Conservation (phyloP, 805 yeast species). For the Yarrowia sp. region DNA sequence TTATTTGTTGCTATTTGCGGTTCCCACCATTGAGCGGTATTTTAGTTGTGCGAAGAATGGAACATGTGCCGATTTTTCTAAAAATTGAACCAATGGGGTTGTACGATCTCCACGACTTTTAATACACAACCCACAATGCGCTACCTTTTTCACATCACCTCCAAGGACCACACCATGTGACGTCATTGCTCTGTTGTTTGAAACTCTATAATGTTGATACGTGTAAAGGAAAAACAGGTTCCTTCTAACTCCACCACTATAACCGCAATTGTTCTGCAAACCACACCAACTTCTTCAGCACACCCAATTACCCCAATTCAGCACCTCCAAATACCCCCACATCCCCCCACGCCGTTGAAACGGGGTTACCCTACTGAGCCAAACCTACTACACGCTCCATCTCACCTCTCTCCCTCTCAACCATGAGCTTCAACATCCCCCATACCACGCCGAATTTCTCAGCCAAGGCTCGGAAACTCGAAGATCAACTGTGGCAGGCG, state of each 20-base stretch:
- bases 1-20: too few species aligned
- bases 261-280: too few species aligned
- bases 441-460: slow-evolving; percentile 28
- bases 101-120: too few species aligned
- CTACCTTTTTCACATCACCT: neutral
- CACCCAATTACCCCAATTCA: neutral
- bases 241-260: neutral
- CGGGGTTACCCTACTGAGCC: slow-evolving; percentile 2
- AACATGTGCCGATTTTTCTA: too few species aligned
- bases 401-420: neutral
- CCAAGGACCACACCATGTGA: too few species aligned
- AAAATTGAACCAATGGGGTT: too few species aligned
- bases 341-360: neutral
- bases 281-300: too few species aligned
- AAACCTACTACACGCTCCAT: neutral
- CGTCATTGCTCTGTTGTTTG: neutral
- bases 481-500: slow-evolving; percentile 30
- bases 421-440: slow-evolving; percentile 29
- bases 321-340: neutral
- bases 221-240: neutral
- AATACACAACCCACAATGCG: too few species aligned
- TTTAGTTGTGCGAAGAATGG: too few species aligned
- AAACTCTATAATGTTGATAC: neutral
- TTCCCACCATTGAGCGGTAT: too few species aligned
- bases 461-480: slow-evolving; percentile 25